Percentiles rank a stretch among this genome's conserved stretches.
These are phyloP conservation scores for Mycena galopus DNA, from an alignment of 768 basidiomycete species.

Conservation along the genomic window DNA sequence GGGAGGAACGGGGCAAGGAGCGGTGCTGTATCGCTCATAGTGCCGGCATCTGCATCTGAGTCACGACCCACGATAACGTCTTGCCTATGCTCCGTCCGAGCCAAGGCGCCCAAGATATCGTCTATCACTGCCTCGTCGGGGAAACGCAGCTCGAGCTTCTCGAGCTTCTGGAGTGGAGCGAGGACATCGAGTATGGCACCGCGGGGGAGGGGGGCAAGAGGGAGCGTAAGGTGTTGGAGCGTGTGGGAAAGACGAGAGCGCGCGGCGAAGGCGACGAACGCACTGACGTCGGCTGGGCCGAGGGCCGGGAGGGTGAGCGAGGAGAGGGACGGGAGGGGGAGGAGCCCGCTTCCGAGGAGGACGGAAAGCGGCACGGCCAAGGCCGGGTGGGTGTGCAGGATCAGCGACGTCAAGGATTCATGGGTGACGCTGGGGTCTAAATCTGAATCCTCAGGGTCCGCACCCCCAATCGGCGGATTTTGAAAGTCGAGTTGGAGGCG, in stretches of 20 bases:
- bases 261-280: background rate
- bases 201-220: conserved; percentile 1
- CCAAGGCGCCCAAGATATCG: background rate
- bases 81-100: too few relatives aligned
- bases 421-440: background rate
- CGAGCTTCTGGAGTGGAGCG: background rate
- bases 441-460: background rate
- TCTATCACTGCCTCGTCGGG: background rate
- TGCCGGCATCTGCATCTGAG: background rate
- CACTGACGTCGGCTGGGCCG: background rate
- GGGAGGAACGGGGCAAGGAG: background rate
- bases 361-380: background rate
- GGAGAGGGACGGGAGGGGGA: background rate
- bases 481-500: background rate
- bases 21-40: background rate
- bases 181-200: background rate
- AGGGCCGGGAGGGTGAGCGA: conserved; percentile 6
- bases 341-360: background rate
- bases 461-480: background rate
- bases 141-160: background rate
- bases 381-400: conserved; percentile 12
- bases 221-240: background rate
- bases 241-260: background rate
- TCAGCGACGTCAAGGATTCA: background rate
- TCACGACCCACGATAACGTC: background rate